A percentile compares a stretch with the other conserved stretches of the same genome.
Evolutionary conservation across 2,329 filamentous ascomycete species (phyloP).

Genomic region (Beauveria brongniartii): DNA sequence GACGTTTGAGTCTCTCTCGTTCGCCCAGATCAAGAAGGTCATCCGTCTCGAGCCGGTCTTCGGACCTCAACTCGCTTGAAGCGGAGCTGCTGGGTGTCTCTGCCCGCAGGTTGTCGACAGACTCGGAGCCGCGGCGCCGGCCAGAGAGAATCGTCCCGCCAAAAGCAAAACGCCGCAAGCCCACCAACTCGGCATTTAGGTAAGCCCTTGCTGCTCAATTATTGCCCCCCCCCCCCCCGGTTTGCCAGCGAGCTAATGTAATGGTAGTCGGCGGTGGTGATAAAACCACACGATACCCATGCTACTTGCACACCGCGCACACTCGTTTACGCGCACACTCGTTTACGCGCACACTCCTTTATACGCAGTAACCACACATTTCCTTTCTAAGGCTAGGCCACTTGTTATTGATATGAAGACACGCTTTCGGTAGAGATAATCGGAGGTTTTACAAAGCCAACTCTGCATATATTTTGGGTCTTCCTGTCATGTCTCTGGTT

Average conservation of each 20-base stretch:
- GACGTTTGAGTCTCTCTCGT: background rate
- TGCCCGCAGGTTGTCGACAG: constrained; percentile 4
- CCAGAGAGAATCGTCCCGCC: background rate
- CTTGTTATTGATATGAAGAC: background rate
- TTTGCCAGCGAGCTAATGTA: background rate
- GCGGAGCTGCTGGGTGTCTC: constrained; percentile 10
- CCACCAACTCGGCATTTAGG: constrained; percentile 10
- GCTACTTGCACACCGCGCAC: background rate
- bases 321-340: too few species aligned
- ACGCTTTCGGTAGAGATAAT: background rate
- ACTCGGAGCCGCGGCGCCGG: background rate
- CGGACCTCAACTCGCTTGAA: constrained; percentile 11
- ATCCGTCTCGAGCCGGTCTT: constrained; percentile 7
- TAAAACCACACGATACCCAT: background rate
- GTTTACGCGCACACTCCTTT: background rate
- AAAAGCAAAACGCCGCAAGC: constrained; percentile 3
- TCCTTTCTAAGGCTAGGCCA: background rate
- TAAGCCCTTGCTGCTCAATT: background rate
- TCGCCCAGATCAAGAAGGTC: constrained; percentile 7
- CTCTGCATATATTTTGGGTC: too few species aligned
- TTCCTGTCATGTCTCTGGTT: background rate
- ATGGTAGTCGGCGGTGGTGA: constrained; percentile 4
- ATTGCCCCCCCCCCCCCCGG: too few species aligned
- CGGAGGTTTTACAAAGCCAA: background rate
- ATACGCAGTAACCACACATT: background rate